Evolutionary conservation across 2,329 filamentous ascomycete species (phyloP), one percentile per base, ranked within the genome.

Genomic region (Diplodia corticola): DNA sequence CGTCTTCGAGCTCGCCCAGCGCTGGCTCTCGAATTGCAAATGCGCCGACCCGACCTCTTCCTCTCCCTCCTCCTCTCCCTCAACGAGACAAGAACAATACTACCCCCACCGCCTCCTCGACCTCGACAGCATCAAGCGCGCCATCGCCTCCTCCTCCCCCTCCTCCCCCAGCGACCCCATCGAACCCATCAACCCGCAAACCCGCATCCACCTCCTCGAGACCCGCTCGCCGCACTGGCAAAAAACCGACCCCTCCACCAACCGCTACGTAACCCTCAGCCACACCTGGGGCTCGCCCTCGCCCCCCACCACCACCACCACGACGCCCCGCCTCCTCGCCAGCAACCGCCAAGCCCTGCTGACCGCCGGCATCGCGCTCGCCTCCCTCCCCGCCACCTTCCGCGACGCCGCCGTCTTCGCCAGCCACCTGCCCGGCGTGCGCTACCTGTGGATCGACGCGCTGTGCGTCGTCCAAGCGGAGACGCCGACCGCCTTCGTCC

Each of bases 221-320:
- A 65, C n/a, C n/a, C n/a, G 28, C 3, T 66, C 44, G 51, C 63
- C 67, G 20, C 15, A 35, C n/a, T 66, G 44, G 7, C 2, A n/a
- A 15, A 35, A 66, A 4, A 26, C 37, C 9, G n/a, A 10, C n/a
- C n/a, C n/a, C n/a, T n/a, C n/a, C 9, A 24, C 53, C 5, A 50
- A 50, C 17, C 28, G 46, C 6, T 48, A 63, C 6, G 40, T 46
- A 46, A 48, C 28, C 0, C 17, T 70, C 35, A 67, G 64, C 5
- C 69, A 70, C 20, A 69, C 68, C 26, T 70, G 69, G 69, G 69
- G 69, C 9, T n/a, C n/a, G n/a, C n/a, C n/a, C n/a, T n/a, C n/a
- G n/a, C n/a, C n/a, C n/a, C n/a, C n/a, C n/a, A n/a, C n/a, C n/a
- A n/a, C n/a, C n/a, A n/a, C n/a, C n/a, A n/a, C n/a, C n/a, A n/a